These are phyloP conservation scores for Ophiorrhiza pumila DNA, from an alignment of 257 asterid species.

Conservation along the genomic window DNA sequence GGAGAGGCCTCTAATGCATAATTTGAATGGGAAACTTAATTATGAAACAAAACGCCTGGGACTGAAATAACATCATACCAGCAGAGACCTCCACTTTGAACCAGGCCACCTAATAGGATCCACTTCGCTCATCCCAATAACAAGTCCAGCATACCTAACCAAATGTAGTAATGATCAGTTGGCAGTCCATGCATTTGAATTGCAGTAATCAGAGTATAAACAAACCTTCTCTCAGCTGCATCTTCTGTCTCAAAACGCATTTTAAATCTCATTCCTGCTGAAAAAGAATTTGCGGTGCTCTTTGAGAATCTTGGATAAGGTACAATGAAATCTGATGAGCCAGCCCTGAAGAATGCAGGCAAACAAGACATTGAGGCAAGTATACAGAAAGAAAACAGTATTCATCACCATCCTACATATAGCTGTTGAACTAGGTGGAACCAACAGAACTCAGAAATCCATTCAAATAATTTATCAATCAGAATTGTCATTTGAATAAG, in stretches of 20 bases:
- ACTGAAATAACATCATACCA: slow-evolving; percentile 45
- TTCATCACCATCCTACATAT: not conserved
- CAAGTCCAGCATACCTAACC: slow-evolving; percentile 70
- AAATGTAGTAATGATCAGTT: slow-evolving; percentile 4
- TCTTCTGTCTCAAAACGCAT: slow-evolving; percentile 83
- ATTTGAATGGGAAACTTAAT: not conserved
- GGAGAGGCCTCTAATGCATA: not conserved
- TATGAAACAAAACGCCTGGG: not conserved
- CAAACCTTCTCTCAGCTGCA: slow-evolving; percentile 87
- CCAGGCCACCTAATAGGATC: slow-evolving; percentile 94
- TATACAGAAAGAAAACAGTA: not conserved
- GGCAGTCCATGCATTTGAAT: not conserved
- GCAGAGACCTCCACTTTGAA: slow-evolving; percentile 88
- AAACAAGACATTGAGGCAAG: not conserved
- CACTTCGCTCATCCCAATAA: slow-evolving; percentile 66
- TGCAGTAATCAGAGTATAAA: not conserved
- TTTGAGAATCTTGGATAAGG: slow-evolving; percentile 71
- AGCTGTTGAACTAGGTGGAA: not conserved
- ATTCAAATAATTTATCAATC: not conserved
- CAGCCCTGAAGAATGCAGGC: slow-evolving; percentile 49
- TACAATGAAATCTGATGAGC: slow-evolving; percentile 71
- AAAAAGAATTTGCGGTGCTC: slow-evolving; percentile 60
- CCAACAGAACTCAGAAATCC: not conserved
- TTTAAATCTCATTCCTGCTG: slow-evolving; percentile 86
- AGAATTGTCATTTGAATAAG: no score